phyloP scores from a whole-genome alignment of 2,329 filamentous ascomycete genomes.

The Xylaria hypoxylon region DNA sequence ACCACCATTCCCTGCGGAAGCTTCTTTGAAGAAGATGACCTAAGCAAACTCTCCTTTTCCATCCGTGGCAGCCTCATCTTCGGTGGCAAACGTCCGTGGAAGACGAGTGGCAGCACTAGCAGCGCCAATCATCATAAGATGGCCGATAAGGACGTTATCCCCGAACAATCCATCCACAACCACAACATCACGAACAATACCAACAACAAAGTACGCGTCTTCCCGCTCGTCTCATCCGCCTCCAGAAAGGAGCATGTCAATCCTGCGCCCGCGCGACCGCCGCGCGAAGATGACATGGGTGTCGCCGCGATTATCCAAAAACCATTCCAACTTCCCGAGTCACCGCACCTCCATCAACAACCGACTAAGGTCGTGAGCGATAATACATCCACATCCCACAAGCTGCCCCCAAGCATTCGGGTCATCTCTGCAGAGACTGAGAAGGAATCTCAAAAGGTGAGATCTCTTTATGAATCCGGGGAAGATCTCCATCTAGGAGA shows the following conservation, averaged over 20 bases:
- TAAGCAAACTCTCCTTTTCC: slow-evolving; percentile 69
- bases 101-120: slow-evolving; percentile 37
- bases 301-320: slow-evolving; percentile 38
- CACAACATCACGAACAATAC: slow-evolving; percentile 24
- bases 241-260: slow-evolving; percentile 36
- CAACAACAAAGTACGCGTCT: slow-evolving; percentile 43
- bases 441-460: slow-evolving; percentile 75
- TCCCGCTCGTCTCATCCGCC: slow-evolving; percentile 45
- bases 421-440: slow-evolving; percentile 67
- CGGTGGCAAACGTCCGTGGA: slow-evolving; percentile 58
- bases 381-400: slow-evolving; percentile 38
- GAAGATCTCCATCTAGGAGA: slow-evolving; percentile 66
- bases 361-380: slow-evolving; percentile 17
- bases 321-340: slow-evolving; percentile 36
- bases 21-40: slow-evolving; percentile 68
- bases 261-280: slow-evolving; percentile 37
- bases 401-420: slow-evolving; percentile 60
- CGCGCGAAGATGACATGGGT: slow-evolving; percentile 43
- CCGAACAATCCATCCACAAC: slow-evolving; percentile 31
- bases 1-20: slow-evolving; percentile 67
- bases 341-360: slow-evolving; percentile 30
- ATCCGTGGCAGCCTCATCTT: slow-evolving; percentile 74
- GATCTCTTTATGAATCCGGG: slow-evolving; percentile 72
- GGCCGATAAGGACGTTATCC: slow-evolving; percentile 44
- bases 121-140: slow-evolving; percentile 38